Base-by-base conservation (phyloP, 257 asterid genomes). In the Nicotiana paniculata region DNA sequence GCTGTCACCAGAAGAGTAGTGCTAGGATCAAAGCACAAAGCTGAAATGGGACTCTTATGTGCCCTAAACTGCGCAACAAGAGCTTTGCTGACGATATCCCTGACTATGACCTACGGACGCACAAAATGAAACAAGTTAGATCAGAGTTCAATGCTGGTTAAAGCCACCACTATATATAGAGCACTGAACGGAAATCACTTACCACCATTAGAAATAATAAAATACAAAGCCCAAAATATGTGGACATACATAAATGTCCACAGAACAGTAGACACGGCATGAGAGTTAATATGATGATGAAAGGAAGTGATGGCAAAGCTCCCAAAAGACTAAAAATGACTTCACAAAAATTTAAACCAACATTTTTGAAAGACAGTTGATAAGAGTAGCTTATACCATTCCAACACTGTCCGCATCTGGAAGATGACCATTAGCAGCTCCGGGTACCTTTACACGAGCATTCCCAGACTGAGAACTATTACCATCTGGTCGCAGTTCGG, bases 51-150 rank as follows among this genome's bases (percentile, higher is more conserved):
- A 86, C 97, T 90, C 80, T 91, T 93, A 79, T 96, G 99, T 10
- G 99, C 98, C 88, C 92, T 90, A 85, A 96, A 96, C 85, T 96
- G 99, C 0, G 97, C 90, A 65, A 96, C 87, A 84, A 93, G 89
- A 77, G 86, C 85, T 88, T 90, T 94, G 86, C 85, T 82, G 81
- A 93, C 91, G 32, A 88, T 87, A 87, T 96, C 98, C 87, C 97
- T 90, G 70, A 96, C 97, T 82, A 96, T 91, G 58, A 96, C 99
- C 99, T 96, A 86, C 83, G 63, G 55, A 74, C 21, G 30, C 69
- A 59, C 66, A 80, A 62, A 80, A 77, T 84, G 58, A 75, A 79
- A 24, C 76, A 6, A 65, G 9, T 37, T 80, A 24, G 21, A 35
- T 26, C 53, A 75, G 80, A 51, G 62, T 3, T 59, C 26, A 48